These are phyloP conservation scores for Halophytophthora batemanensis DNA, from an alignment of 352 stramenopile species.

Conservation along the genomic window DNA sequence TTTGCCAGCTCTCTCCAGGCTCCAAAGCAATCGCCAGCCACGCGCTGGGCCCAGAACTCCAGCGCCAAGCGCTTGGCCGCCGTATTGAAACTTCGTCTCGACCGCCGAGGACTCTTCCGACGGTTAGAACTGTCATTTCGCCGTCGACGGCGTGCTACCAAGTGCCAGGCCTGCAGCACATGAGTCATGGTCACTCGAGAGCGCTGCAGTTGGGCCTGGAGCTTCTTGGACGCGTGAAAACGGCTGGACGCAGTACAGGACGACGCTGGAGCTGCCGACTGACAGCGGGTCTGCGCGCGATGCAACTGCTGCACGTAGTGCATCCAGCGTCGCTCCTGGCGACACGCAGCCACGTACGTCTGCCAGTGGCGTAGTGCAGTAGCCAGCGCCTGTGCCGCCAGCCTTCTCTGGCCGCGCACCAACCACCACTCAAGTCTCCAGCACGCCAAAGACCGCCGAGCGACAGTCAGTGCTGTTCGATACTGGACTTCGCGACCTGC, in stretches of 20 bases:
- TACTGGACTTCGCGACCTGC: slow-evolving; percentile 16
- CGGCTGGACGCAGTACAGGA: background rate
- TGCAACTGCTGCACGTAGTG: slow-evolving; percentile 28
- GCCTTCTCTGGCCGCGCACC: slow-evolving; percentile 12
- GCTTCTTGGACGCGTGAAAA: slow-evolving; percentile 16
- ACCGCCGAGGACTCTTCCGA: background rate
- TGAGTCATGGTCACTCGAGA: slow-evolving; percentile 26
- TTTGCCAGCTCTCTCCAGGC: slow-evolving; percentile 7
- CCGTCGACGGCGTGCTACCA: slow-evolving; percentile 13
- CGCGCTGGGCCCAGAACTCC: slow-evolving; percentile 19
- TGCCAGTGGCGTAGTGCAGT: slow-evolving; percentile 17
- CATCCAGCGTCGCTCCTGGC: slow-evolving; percentile 23
- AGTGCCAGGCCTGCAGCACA: slow-evolving; percentile 25
- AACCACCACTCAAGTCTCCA: slow-evolving; percentile 28
- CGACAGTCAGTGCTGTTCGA: slow-evolving; percentile 6
- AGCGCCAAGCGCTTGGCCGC: slow-evolving; percentile 5
- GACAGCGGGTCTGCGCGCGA: slow-evolving; percentile 11
- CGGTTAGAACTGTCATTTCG: background rate
- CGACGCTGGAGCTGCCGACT: slow-evolving; percentile 7
- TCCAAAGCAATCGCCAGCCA: slow-evolving; percentile 11
- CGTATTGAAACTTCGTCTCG: background rate
- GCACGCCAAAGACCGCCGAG: slow-evolving; percentile 13
- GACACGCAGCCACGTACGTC: slow-evolving; percentile 14
- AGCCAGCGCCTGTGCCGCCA: slow-evolving; percentile 3
- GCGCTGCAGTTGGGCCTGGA: slow-evolving; percentile 25